These are phyloP conservation scores for Marasmius fiardii DNA, from an alignment of 1,284 basidiomycete genomes.

Conservation along the genomic window DNA sequence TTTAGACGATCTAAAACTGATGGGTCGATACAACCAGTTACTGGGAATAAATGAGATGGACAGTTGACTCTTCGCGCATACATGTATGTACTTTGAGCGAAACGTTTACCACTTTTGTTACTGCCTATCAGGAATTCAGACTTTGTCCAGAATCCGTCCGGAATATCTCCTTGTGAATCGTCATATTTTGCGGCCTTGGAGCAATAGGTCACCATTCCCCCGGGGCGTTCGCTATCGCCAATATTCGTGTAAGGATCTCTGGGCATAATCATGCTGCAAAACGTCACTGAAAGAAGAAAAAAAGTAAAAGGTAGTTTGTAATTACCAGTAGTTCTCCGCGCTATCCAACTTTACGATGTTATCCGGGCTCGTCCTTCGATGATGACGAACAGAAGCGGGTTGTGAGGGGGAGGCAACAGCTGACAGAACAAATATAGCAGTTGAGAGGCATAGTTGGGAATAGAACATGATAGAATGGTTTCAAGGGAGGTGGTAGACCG, in stretches of 20 bases:
- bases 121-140: slow-evolving; percentile 40
- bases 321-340: too few species aligned
- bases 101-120: slow-evolving; percentile 32
- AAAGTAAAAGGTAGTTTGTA: too few species aligned
- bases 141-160: slow-evolving; percentile 42
- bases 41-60: slow-evolving; percentile 22
- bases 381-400: too few species aligned
- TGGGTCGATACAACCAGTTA: slow-evolving; percentile 48
- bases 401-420: too few species aligned
- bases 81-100: slow-evolving; percentile 35
- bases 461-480: too few species aligned
- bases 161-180: slow-evolving; percentile 37
- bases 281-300: too few species aligned
- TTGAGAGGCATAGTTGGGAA: too few species aligned
- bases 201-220: slow-evolving; percentile 48
- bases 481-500: too few species aligned
- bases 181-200: slow-evolving; percentile 32
- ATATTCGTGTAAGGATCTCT: slow-evolving; percentile 43
- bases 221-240: slow-evolving; percentile 47
- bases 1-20: slow-evolving; percentile 36
- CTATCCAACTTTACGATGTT: too few species aligned
- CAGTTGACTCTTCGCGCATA: neutral
- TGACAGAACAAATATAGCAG: too few species aligned
- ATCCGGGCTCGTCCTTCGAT: too few species aligned
- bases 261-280: slow-evolving; percentile 36